Conservation (phyloP, 495 filamentous ascomycete species). For the Melanomma pulvis-pyrius region DNA sequence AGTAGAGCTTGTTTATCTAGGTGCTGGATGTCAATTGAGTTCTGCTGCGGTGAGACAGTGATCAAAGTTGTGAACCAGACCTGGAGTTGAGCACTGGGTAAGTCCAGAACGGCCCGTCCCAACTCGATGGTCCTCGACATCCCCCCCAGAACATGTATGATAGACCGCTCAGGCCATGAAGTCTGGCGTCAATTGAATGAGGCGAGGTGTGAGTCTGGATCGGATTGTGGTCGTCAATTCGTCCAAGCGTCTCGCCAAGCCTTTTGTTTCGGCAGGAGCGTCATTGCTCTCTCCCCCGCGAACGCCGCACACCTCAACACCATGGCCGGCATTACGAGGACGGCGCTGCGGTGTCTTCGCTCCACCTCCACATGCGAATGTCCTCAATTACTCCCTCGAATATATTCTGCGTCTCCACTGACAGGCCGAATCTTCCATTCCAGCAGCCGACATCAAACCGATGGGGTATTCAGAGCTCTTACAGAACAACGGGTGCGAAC, state of each 20-base stretch:
- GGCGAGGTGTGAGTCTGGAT: background rate
- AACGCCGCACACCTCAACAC: slow-evolving; percentile 3
- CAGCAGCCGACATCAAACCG: slow-evolving; percentile 39
- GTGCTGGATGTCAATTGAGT: slow-evolving; percentile 20
- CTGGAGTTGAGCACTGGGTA: slow-evolving; percentile 25
- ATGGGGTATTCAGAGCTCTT: slow-evolving; percentile 58
- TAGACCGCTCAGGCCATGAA: background rate
- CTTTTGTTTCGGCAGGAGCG: slow-evolving; percentile 19
- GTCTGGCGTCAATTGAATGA: background rate
- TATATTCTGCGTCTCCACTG: background rate
- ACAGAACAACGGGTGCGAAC: slow-evolving; percentile 62
- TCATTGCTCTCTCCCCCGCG: slow-evolving; percentile 11
- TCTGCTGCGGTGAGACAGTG: slow-evolving; percentile 29
- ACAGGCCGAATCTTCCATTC: slow-evolving; percentile 34
- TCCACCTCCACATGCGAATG: background rate
- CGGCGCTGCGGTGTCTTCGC: slow-evolving; percentile 15
- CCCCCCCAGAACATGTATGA: slow-evolving; percentile 12
- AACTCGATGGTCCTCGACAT: slow-evolving; percentile 39
- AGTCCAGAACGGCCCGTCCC: slow-evolving; percentile 38
- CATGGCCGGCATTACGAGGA: slow-evolving; percentile 24
- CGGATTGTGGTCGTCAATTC: background rate
- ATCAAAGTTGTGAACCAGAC: slow-evolving; percentile 35
- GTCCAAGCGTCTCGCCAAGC: slow-evolving; percentile 13
- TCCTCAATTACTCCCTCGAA: background rate
- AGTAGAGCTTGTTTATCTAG: slow-evolving; percentile 8